Evolutionary conservation across 2,329 filamentous ascomycete species (phyloP).

Genomic region (Bisporella sp.): DNA sequence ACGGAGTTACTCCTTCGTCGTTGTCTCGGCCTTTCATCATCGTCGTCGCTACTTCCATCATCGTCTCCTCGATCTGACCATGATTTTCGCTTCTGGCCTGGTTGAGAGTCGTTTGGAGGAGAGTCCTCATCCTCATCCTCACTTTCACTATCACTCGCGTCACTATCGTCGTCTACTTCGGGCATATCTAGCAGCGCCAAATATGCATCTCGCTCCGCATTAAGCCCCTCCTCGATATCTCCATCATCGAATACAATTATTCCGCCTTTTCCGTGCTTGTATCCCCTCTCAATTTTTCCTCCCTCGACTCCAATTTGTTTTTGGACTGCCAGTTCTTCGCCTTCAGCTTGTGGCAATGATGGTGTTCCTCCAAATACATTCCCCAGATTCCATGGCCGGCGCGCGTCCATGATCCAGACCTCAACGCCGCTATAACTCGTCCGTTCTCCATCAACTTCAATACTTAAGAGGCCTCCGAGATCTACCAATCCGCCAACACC

Average conservation of each 20-base stretch:
- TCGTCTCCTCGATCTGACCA: conserved; percentile 66
- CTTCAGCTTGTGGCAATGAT: conserved; percentile 40
- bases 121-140: conserved; percentile 48
- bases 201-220: conserved; percentile 71
- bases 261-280: conserved; percentile 74
- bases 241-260: conserved; percentile 95
- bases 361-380: conserved; percentile 80
- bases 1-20: conserved; percentile 85
- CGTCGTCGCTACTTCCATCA: conserved; percentile 60
- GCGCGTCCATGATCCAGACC: conserved; percentile 88
- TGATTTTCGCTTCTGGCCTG: conserved; percentile 71
- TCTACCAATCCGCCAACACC: conserved; percentile 91
- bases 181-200: conserved; percentile 86
- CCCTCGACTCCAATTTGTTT: conserved; percentile 61
- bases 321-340: conserved; percentile 33
- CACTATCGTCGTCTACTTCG: conserved; percentile 60
- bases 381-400: conserved; percentile 87
- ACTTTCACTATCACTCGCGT: conserved; percentile 41
- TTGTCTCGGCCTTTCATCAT: conserved; percentile 70
- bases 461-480: conserved; percentile 69
- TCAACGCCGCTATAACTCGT: conserved; percentile 76
- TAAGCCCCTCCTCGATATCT: conserved; percentile 81
- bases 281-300: conserved; percentile 64
- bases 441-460: conserved; percentile 61
- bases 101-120: conserved; percentile 36